Evolutionary conservation across 257 asterid species (phyloP).

Genomic region (Solanum dulcamara): DNA sequence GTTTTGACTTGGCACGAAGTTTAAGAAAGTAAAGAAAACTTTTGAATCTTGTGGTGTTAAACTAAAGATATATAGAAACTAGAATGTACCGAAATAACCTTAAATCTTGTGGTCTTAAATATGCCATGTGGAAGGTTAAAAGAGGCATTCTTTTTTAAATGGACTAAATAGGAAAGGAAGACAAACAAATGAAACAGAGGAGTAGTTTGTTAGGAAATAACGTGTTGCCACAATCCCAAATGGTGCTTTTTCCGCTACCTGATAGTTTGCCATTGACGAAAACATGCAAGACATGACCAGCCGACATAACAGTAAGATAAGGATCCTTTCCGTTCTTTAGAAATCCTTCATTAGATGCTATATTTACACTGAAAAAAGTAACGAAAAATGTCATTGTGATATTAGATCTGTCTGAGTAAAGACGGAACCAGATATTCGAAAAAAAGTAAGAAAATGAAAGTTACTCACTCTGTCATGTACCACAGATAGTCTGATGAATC

Average conservation of each 20-base stretch:
- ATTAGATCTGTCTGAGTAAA: neutral
- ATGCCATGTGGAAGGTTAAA: no score
- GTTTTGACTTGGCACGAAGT: no score
- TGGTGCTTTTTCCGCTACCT: constrained; percentile 26
- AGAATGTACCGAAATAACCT: no score
- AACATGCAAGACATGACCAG: constrained; percentile 85
- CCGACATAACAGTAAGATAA: constrained; percentile 63
- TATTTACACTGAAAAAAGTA: constrained; percentile 38
- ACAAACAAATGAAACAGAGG: neutral
- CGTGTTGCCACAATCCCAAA: no score
- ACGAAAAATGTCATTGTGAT: neutral
- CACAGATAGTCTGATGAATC: constrained; percentile 12
- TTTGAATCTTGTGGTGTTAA: no score
- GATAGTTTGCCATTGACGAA: constrained; percentile 57
- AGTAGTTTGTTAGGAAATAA: neutral
- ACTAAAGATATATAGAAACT: no score
- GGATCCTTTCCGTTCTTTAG: constrained; percentile 47
- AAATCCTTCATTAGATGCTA: constrained; percentile 62
- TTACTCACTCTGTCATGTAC: constrained; percentile 58
- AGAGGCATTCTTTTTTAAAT: no score
- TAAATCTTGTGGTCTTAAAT: no score
- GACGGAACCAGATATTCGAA: neutral
- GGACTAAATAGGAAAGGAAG: no score
- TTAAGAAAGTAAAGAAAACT: no score
- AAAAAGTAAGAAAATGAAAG: neutral